Evolutionary conservation across 2,329 filamentous ascomycete genomes (phyloP).

Genomic region (Epichloe hybrida): DNA sequence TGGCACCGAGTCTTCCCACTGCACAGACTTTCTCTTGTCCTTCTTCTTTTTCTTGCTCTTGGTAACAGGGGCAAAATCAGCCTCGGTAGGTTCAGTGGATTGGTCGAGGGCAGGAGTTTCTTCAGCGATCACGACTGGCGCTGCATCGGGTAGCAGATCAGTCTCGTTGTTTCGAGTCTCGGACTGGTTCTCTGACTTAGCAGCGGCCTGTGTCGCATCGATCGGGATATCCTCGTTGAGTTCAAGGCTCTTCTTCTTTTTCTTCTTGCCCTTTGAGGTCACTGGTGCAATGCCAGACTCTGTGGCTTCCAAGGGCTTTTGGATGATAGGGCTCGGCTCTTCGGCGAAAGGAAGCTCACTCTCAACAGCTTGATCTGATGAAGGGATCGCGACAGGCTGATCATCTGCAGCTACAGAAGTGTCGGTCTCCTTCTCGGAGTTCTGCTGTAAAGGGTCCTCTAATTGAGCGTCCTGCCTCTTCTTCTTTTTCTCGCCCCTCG

Average conservation of each 20-base stretch:
- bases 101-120: background rate
- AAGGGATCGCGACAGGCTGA: background rate
- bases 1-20: slow-evolving; percentile 8
- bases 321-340: background rate
- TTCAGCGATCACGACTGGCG: background rate
- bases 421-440: slow-evolving; percentile 4
- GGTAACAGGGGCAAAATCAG: background rate
- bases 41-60: slow-evolving; percentile 6
- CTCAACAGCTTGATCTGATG: background rate
- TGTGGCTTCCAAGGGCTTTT: background rate
- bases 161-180: background rate
- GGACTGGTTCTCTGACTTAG: background rate
- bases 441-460: slow-evolving; percentile 6
- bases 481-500: slow-evolving; percentile 13
- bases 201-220: background rate
- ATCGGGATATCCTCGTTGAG: background rate
- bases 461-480: slow-evolving; percentile 12
- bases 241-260: slow-evolving; percentile 5
- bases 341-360: background rate
- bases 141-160: background rate
- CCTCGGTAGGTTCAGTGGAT: background rate
- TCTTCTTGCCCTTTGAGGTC: slow-evolving; percentile 5
- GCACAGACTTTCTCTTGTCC: slow-evolving; percentile 9
- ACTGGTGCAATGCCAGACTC: background rate
- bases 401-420: background rate